Base-by-base conservation (phyloP, 306 rosid species). In the Prunus armeniaca region DNA sequence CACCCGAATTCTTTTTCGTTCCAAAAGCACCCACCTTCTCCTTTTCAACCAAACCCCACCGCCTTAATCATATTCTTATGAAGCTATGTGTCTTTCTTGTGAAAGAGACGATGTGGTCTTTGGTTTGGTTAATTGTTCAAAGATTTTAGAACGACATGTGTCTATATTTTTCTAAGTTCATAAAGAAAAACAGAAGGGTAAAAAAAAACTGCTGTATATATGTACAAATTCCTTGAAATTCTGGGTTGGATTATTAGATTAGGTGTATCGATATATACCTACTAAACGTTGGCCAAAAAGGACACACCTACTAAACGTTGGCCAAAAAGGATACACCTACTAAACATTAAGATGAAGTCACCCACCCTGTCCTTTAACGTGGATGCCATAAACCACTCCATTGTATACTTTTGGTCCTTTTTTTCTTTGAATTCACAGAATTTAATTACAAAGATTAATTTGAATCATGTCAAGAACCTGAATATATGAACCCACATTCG, bases 321-420 rank as follows among this genome's bases (percentile, higher is more conserved):
- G 51, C 51, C 51, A 47, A 11, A 47, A 10, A 47, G 15, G 17
- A 47, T 47, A 12, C 73, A 49, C 73, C 57, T 25, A 28, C 55
- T 72, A 15, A 43, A 38, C 54, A 54, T 54, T 62, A 11, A 55
- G 65, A 20, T 32, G 49, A 13, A 71, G 20, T 62, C 43, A 62
- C 34, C 63, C 67, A 24, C 43, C 67, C 12, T 43, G 19, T 54
- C 67, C 75, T 72, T 60, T 56, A 72, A 71, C 76, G 57, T 66
- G 76, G 57, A 56, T 43, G 69, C 81, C 82, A 83, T 73, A 73
- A 82, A 78, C 57, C 77, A 83, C 79, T 69, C 45, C 58, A 54
- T 28, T 8, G 77, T 24, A 24, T 12, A 12, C 8, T 4, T 15
- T 64, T 62, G 67, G n/a, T 28, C 12, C 41, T 28, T 62, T 62